Conservation (phyloP, 1,284 basidiomycete species). For the Sanguinoderma infundibulare region DNA sequence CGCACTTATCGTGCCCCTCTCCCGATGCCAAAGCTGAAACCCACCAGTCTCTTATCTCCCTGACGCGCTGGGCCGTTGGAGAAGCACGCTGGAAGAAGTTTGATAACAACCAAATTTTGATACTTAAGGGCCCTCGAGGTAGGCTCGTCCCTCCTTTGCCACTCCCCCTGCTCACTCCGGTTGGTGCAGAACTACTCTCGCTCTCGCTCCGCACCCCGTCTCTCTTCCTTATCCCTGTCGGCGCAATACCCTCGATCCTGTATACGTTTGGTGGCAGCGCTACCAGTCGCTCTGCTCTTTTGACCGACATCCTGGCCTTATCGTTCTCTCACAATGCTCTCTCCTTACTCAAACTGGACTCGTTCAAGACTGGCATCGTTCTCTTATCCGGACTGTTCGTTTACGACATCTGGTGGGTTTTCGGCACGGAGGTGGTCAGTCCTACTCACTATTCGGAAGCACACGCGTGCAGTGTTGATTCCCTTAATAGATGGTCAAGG, state of each 20-base stretch:
- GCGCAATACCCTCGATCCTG: slow-evolving; percentile 67
- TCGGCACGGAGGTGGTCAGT: slow-evolving; percentile 79
- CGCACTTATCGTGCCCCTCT: slow-evolving; percentile 19
- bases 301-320: slow-evolving; percentile 84
- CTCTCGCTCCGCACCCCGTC: slow-evolving; percentile 67
- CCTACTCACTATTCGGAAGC: neutral
- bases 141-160: slow-evolving; percentile 19
- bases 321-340: slow-evolving; percentile 88
- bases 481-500: slow-evolving; percentile 79
- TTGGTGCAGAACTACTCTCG: slow-evolving; percentile 43
- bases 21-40: slow-evolving; percentile 14
- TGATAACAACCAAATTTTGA: slow-evolving; percentile 48
- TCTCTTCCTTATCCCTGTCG: slow-evolving; percentile 65
- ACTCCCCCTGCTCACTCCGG: slow-evolving; percentile 1
- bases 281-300: slow-evolving; percentile 66
- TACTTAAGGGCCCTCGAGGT: slow-evolving; percentile 52
- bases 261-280: slow-evolving; percentile 58
- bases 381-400: slow-evolving; percentile 84
- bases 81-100: slow-evolving; percentile 55
- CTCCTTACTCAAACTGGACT: slow-evolving; percentile 85
- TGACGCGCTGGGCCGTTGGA: slow-evolving; percentile 53
- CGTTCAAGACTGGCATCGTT: slow-evolving; percentile 87
- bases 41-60: slow-evolving; percentile 51
- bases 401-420: slow-evolving; percentile 93
- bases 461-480: neutral